Evolutionary conservation across 2,329 filamentous ascomycete genomes (phyloP).

Genomic region (Botryotinia calthae): DNA sequence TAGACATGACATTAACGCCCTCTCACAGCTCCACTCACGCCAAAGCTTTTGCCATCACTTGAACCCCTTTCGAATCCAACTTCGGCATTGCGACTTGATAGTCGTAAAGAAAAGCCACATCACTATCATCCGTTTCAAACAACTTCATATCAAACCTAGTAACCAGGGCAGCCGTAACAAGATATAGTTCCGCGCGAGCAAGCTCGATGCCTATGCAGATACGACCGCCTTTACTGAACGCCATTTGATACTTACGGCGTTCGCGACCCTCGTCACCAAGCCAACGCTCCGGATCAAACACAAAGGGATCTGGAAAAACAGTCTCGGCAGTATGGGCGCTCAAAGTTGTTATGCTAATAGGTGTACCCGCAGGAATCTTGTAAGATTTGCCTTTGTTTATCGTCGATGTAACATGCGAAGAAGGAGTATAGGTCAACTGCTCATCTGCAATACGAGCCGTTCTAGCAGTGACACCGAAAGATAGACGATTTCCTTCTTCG

Average conservation of each 20-base stretch:
- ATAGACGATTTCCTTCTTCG: slow-evolving; percentile 37
- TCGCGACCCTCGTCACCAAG: background rate
- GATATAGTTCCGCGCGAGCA: background rate
- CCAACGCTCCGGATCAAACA: slow-evolving; percentile 42
- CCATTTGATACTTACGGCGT: slow-evolving; percentile 23
- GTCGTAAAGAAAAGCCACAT: background rate
- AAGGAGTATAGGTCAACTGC: background rate
- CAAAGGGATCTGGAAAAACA: slow-evolving; percentile 38
- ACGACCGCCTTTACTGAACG: slow-evolving; percentile 28
- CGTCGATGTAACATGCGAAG: background rate
- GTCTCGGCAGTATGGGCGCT: slow-evolving; percentile 37
- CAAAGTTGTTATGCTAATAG: slow-evolving; percentile 36
- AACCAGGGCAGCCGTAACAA: background rate
- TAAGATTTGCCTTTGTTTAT: too few relatives aligned
- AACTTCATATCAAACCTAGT: background rate
- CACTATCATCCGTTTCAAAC: background rate
- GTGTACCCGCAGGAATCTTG: background rate
- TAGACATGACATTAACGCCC: background rate
- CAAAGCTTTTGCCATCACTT: background rate
- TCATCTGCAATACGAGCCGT: slow-evolving; percentile 29
- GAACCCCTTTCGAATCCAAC: background rate
- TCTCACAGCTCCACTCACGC: too few relatives aligned
- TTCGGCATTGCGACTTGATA: background rate
- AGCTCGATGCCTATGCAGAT: slow-evolving; percentile 21
- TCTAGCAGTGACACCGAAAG: slow-evolving; percentile 35